Conservation (phyloP, 169 alveolate genomes). For the Cryptosporidium sp. region DNA sequence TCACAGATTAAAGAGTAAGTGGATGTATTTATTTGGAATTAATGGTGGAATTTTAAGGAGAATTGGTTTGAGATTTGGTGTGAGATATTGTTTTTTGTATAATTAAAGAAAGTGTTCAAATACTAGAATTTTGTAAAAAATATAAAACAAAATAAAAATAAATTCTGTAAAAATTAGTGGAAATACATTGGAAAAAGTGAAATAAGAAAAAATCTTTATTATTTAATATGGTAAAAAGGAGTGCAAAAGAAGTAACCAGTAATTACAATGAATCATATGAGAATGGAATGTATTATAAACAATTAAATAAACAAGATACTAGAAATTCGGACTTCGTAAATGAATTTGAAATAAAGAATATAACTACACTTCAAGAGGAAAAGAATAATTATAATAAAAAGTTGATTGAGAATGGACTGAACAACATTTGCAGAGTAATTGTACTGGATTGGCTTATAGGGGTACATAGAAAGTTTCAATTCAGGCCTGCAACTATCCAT, state of each 20-base stretch:
- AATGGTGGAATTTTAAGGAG: slow-evolving; percentile 20
- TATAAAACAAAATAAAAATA: background rate
- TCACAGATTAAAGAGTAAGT: background rate
- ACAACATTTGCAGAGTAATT: slow-evolving; percentile 68
- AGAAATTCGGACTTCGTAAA: background rate
- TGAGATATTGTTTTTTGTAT: background rate
- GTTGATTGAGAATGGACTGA: slow-evolving; percentile 49
- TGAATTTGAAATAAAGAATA: background rate
- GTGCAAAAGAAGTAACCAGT: background rate
- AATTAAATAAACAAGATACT: background rate
- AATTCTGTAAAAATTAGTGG: background rate
- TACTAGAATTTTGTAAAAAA: background rate
- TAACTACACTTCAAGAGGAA: background rate
- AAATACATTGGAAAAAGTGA: background rate
- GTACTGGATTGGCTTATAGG: slow-evolving; percentile 73
- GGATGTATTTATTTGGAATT: background rate
- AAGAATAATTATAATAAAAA: slow-evolving; percentile 22
- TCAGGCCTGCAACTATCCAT: slow-evolving; percentile 72
- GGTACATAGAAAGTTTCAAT: slow-evolving; percentile 73
- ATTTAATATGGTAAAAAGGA: slow-evolving; percentile 4
- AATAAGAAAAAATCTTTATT: background rate
- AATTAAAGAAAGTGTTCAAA: background rate
- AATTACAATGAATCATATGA: background rate
- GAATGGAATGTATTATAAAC: background rate
- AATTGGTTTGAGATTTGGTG: background rate